Evolutionary conservation across 768 basidiomycete species (phyloP).

Genomic region (Kwoniella heveanensis): DNA sequence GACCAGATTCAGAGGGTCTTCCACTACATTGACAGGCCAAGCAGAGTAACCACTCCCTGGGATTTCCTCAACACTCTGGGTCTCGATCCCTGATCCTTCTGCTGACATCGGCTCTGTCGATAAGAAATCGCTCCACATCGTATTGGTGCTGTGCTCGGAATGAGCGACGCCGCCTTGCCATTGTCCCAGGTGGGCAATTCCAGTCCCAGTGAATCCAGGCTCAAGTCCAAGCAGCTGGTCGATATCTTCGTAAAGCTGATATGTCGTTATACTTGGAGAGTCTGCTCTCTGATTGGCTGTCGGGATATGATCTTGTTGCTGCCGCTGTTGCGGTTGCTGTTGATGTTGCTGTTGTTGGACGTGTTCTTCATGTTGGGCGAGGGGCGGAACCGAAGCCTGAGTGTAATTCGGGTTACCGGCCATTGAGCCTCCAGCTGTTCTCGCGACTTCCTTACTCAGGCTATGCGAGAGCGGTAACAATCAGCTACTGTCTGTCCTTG

Average conservation of each 20-base stretch:
- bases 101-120: conserved; percentile 2
- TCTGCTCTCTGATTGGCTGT: not conserved
- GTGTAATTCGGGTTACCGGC: not conserved
- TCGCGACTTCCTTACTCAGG: conserved; percentile 13
- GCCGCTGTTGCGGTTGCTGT: not conserved
- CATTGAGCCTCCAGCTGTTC: not conserved
- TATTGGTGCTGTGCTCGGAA: not conserved
- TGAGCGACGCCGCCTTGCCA: not conserved
- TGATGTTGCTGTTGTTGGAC: not conserved
- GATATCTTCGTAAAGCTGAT: conserved; percentile 5
- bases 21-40: not conserved
- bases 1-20: not conserved
- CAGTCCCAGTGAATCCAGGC: not conserved
- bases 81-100: not conserved
- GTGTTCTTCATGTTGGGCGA: not conserved
- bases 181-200: not conserved
- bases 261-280: not conserved
- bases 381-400: too few species aligned
- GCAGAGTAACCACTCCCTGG: not conserved
- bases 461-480: not conserved
- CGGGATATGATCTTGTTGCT: not conserved
- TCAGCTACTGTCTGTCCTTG: not conserved
- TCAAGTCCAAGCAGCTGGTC: conserved; percentile 7
- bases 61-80: not conserved
- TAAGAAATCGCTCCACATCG: conserved; percentile 10